Base-by-base conservation (phyloP, 1,284 basidiomycete species). In the Sanghuangporus baumii region DNA sequence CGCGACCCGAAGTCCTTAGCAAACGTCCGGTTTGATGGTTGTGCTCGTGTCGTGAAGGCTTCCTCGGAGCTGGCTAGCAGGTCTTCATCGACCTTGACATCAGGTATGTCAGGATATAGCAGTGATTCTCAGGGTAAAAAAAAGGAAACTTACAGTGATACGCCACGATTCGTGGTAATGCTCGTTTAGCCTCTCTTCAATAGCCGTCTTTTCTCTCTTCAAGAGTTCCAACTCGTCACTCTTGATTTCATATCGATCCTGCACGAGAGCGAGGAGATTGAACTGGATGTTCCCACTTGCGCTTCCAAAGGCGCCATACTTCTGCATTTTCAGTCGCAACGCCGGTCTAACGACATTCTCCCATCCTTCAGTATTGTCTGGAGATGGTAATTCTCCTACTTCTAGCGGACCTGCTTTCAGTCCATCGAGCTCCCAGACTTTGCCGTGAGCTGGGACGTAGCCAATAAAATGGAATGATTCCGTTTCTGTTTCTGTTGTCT, bases 391-490 rank as follows among this genome's bases (percentile, higher is more conserved):
- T 67, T 84, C 83, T 36, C 84, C 84, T 31, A 86, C 84, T 69
- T 86, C 84, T 5, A 87, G 72, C 2, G 85, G 83, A 0, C 81
- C 84, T 3, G 77, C 76, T 65, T 80, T 81, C 60, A 81, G 73
- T 6, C 76, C 75, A 63, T 78, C 74, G 57, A 87, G 78, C 69
- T 87, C 84, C 84, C 84, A 87, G 9, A 86, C 84, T 66, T 84
- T 84, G 3, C 83, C 83, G 65, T 79, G 74, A 0, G 79, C 79
- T 5, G 84, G 84, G 31, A 86, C 81, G 67, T 86, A 87, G 11
- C 82, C 83, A 63, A 86, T 84, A 74, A 84, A 87, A 69, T 87
- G 84, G 71, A 80, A 87, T 0, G 75, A 74, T 57, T 84, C 83
- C 43, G 47, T 23, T 37, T 73, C 70, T 26, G 74, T 71, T 18